A percentile compares a stretch with the other conserved stretches of the same genome.
Conservation (phyloP, 2,329 filamentous ascomycete genomes). For the Hypoxylon sp. region DNA sequence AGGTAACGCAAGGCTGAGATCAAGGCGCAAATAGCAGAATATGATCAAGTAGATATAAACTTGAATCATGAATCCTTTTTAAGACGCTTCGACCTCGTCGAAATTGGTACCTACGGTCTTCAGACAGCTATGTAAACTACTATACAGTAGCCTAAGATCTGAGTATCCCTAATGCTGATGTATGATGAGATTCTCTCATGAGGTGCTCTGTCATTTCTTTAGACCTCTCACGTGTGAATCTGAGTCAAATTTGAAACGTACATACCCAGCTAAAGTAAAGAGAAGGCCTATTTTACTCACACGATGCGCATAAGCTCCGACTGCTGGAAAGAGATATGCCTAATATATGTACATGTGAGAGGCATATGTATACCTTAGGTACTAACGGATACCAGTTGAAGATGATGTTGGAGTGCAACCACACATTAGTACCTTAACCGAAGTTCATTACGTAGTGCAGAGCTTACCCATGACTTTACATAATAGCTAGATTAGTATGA, state of each 20-base stretch:
- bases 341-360: not conserved
- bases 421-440: too few species aligned
- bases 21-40: not conserved
- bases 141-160: too few species aligned
- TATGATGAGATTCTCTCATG: too few species aligned
- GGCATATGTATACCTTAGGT: not conserved
- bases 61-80: not conserved
- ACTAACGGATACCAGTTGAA: too few species aligned
- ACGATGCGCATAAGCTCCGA: conserved; percentile 3
- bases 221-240: too few species aligned
- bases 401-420: too few species aligned
- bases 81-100: not conserved
- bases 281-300: not conserved
- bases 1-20: not conserved
- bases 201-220: too few species aligned
- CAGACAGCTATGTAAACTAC: not conserved
- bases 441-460: conserved; percentile 28
- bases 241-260: not conserved
- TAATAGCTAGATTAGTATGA: conserved; percentile 23
- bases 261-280: not conserved
- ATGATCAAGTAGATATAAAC: not conserved
- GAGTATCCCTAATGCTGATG: too few species aligned
- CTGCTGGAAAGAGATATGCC: not conserved
- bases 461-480: conserved; percentile 29
- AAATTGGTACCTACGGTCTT: not conserved